phyloP scores from a whole-genome alignment of 495 filamentous ascomycete species.

The Trichoderma virens region DNA sequence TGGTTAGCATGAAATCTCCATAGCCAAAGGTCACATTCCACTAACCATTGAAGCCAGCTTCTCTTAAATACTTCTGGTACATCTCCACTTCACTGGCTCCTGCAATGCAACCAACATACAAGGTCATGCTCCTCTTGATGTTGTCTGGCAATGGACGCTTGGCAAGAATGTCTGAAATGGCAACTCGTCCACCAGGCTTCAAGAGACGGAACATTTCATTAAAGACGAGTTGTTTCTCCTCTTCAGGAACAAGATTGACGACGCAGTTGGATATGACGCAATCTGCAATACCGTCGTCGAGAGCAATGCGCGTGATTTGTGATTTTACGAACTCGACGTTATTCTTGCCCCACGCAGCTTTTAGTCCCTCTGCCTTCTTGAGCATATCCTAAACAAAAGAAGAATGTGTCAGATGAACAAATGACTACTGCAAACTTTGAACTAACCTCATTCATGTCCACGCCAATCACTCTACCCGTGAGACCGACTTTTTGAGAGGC shows the following conservation, averaged over 20 bases:
- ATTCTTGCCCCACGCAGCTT: conserved; percentile 21
- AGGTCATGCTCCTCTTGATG: conserved; percentile 37
- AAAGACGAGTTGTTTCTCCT: conserved; percentile 51
- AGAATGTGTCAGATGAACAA: neutral
- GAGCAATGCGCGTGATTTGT: conserved; percentile 44
- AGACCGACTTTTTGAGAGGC: conserved; percentile 49
- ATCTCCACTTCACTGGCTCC: conserved; percentile 47
- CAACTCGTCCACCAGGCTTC: conserved; percentile 53
- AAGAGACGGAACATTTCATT: conserved; percentile 54
- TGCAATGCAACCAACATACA: conserved; percentile 55
- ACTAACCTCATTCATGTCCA: conserved; percentile 58
- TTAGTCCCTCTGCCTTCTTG: conserved; percentile 38
- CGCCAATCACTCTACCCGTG: conserved; percentile 48
- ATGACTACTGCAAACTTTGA: neutral
- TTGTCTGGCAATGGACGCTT: conserved; percentile 43
- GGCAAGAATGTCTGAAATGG: conserved; percentile 57
- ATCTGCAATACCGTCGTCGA: conserved; percentile 38
- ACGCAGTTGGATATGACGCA: conserved; percentile 54
- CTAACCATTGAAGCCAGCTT: conserved; percentile 49
- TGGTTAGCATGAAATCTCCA: conserved; percentile 5
- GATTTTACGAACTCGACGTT: conserved; percentile 48
- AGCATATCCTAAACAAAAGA: conserved; percentile 50
- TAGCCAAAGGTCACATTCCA: neutral
- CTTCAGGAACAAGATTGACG: conserved; percentile 54
- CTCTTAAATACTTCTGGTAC: conserved; percentile 48